Percentiles rank a stretch among this genome's conserved stretches.
Conservation (phyloP, 2,329 filamentous ascomycete genomes). For the Exutisphaerella laricina region DNA sequence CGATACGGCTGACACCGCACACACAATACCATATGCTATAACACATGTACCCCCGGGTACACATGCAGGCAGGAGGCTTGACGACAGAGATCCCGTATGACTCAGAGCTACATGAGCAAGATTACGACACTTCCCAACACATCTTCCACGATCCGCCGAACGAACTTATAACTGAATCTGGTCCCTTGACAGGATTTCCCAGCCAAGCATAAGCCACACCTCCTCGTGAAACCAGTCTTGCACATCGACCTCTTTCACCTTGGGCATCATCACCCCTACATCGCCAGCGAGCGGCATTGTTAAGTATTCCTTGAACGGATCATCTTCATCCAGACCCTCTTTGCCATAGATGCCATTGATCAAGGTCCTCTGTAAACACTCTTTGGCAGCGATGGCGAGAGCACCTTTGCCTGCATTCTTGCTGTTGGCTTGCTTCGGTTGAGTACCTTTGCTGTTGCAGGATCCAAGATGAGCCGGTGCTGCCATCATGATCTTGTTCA, state of each 20-base stretch:
- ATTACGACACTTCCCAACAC: too few species aligned
- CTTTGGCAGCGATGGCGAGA: slow-evolving; percentile 35
- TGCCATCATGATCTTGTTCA: slow-evolving; percentile 37
- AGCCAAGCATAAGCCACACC: slow-evolving; percentile 54
- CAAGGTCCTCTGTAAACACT: slow-evolving; percentile 43
- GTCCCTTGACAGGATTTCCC: slow-evolving; percentile 44
- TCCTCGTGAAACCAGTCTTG: slow-evolving; percentile 52
- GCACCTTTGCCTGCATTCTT: slow-evolving; percentile 30
- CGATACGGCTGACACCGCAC: too few species aligned
- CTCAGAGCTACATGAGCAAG: too few species aligned
- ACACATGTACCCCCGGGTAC: too few species aligned
- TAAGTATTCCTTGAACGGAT: slow-evolving; percentile 40
- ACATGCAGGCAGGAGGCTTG: too few species aligned
- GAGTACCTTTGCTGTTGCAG: slow-evolving; percentile 17
- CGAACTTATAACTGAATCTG: too few species aligned
- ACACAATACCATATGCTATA: too few species aligned
- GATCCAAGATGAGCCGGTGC: slow-evolving; percentile 35
- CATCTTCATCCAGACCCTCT: slow-evolving; percentile 27
- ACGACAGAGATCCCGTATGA: too few species aligned
- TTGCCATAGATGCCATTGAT: slow-evolving; percentile 41
- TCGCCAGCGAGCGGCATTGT: slow-evolving; percentile 34
- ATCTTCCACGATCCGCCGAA: too few species aligned
- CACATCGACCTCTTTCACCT: slow-evolving; percentile 38
- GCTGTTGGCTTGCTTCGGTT: slow-evolving; percentile 26
- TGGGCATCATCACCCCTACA: slow-evolving; percentile 28